Conservation (phyloP, 2,329 filamentous ascomycete species). For the Orbilia oligospora region DNA sequence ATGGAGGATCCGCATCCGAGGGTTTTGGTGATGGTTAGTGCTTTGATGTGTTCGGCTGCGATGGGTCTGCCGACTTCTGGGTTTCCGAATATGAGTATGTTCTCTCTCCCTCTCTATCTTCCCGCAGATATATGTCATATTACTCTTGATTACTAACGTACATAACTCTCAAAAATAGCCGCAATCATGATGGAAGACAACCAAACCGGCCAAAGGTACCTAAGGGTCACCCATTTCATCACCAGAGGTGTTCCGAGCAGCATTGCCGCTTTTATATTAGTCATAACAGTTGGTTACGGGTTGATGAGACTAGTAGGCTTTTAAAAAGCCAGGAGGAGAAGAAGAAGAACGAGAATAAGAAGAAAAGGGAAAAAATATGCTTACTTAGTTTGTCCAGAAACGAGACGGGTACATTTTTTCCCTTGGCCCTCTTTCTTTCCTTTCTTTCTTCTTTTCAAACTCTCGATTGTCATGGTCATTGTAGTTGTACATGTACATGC, state of each 20-base stretch:
- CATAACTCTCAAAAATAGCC: constrained; percentile 72
- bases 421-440: too few species aligned
- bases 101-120: not conserved
- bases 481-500: too few species aligned
- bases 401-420: too few species aligned
- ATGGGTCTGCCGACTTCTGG: constrained; percentile 97
- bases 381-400: too few species aligned
- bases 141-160: constrained; percentile 59
- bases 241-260: constrained; percentile 91
- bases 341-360: too few species aligned
- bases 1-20: constrained; percentile 96
- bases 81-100: constrained; percentile 99
- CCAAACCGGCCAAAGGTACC: constrained; percentile 73
- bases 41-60: constrained; percentile 96
- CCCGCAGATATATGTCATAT: too few species aligned
- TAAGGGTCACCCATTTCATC: constrained; percentile 94
- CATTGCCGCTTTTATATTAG: constrained; percentile 82
- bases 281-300: constrained; percentile 90
- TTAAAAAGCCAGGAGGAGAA: too few species aligned
- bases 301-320: constrained; percentile 84
- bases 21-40: constrained; percentile 83
- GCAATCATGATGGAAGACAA: constrained; percentile 99
- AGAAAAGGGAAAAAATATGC: too few species aligned
- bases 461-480: too few species aligned
- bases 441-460: too few species aligned